phyloP scores from a whole-genome alignment of 495 filamentous ascomycete genomes.

The Neurospora hispaniola region DNA sequence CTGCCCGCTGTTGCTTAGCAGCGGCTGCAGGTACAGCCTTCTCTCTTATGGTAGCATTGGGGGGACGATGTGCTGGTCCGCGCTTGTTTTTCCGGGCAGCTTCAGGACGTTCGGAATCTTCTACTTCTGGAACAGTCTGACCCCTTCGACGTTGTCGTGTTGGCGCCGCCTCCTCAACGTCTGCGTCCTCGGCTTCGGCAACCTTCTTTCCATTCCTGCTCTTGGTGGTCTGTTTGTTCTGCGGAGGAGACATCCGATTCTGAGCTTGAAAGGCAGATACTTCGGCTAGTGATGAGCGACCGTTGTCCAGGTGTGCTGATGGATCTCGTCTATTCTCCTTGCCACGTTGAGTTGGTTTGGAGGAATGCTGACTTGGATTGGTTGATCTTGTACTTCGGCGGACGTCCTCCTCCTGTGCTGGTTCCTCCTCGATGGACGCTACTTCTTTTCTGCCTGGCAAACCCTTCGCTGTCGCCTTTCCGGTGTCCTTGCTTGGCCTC shows the following conservation, averaged over 20 bases:
- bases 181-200: not conserved
- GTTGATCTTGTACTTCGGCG: constrained; percentile 5
- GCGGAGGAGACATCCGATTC: constrained; percentile 3
- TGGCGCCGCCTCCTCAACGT: not conserved
- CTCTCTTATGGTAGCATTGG: not conserved
- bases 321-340: not conserved
- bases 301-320: constrained; percentile 4
- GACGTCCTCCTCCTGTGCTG: not conserved
- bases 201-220: constrained; percentile 6
- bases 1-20: not conserved
- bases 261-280: constrained; percentile 15
- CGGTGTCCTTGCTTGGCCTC: not conserved
- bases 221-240: not conserved
- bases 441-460: not conserved
- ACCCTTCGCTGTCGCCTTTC: not conserved
- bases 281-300: constrained; percentile 16
- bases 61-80: not conserved
- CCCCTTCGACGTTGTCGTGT: not conserved
- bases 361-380: not conserved
- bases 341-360: not conserved
- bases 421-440: not conserved
- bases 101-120: not conserved
- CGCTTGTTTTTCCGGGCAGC: not conserved
- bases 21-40: not conserved
- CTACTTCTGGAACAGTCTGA: not conserved